Base-by-base conservation (phyloP, 305 asterid species). In the Ruellia speciosa region DNA sequence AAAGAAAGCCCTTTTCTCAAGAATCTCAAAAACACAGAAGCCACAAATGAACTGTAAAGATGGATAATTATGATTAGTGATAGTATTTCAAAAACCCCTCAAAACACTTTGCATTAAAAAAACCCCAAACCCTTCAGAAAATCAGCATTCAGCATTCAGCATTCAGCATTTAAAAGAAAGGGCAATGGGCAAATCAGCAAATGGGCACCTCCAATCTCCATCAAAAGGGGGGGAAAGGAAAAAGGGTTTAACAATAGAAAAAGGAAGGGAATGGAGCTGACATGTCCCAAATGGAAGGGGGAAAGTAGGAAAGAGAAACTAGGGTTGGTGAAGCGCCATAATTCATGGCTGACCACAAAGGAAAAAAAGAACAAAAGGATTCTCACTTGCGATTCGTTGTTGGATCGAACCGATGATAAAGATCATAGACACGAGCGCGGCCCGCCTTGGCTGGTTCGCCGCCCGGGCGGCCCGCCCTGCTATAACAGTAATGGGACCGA, bases 21-120 rank as follows among this genome's bases (percentile, higher is more conserved):
- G 52, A 47, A 14, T 9, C 52, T 43, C 6, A 39, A 39, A 9
- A 52, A 73, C 72, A 69, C 66, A 24, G 31, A 63, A 67, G 58
- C 49, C 71, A 60, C 68, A 34, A 52, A 69, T 80, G 82, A 82
- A 80, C 85, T 82, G 87, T 82, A 78, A 82, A 80, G 80, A 24
- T 40, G 52, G 15, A 33, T 39, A 24, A 24, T 24, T 24, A 24
- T 24, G 41, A 37, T 37, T 10, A 10, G 12, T 37, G 41, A 6
- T 6, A 7, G 12, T 3, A 37, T 6, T 37, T 37, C 41, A 37
- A 6, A 37, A 37, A 37, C 41, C 41, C 41, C 41, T 37, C 12
- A 37, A 37, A 6, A 37, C 1, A 1, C 12, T 37, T 10, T 37
- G 41, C 41, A 37, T 10, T 37, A 24, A 24, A 24, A 24, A 24